A percentile compares a stretch with the other conserved stretches of the same genome.
Conservation (phyloP, 768 basidiomycete genomes). For the Lactarius quietus region DNA sequence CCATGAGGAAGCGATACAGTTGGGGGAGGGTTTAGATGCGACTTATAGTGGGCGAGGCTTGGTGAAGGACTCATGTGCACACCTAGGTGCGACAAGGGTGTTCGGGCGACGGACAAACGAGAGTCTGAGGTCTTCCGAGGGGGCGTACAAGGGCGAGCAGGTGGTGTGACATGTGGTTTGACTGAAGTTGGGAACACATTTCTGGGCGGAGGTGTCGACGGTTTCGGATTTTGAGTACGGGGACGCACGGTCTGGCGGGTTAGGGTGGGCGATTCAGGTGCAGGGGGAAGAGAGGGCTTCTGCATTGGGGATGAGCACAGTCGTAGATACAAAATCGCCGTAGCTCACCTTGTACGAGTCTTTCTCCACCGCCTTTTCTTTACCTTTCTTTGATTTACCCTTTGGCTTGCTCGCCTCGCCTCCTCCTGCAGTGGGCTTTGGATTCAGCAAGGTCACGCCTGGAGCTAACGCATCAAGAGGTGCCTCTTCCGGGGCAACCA, state of each 20-base stretch:
- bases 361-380: slow-evolving; percentile 18
- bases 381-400: slow-evolving; percentile 24
- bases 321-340: not conserved
- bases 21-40: slow-evolving; percentile 61
- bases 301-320: not conserved
- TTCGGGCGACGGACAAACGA: slow-evolving; percentile 56
- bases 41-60: slow-evolving; percentile 65
- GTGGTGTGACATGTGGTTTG: slow-evolving; percentile 33
- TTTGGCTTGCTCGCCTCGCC: slow-evolving; percentile 14
- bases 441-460: slow-evolving; percentile 23
- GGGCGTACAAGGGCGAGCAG: slow-evolving; percentile 41
- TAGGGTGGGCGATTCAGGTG: slow-evolving; percentile 25
- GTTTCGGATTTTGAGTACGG: slow-evolving; percentile 2
- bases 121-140: slow-evolving; percentile 31
- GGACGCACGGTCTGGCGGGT: slow-evolving; percentile 16
- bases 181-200: not conserved
- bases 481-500: slow-evolving; percentile 25
- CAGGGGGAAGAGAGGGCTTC: slow-evolving; percentile 21
- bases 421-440: not conserved
- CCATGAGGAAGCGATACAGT: slow-evolving; percentile 32
- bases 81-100: slow-evolving; percentile 65
- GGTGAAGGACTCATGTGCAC: slow-evolving; percentile 66
- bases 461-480: slow-evolving; percentile 27
- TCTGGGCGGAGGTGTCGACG: slow-evolving; percentile 18
- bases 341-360: slow-evolving; percentile 13